phyloP scores from a whole-genome alignment of 2,329 filamentous ascomycete genomes.

The Neofusicoccum parvum region DNA sequence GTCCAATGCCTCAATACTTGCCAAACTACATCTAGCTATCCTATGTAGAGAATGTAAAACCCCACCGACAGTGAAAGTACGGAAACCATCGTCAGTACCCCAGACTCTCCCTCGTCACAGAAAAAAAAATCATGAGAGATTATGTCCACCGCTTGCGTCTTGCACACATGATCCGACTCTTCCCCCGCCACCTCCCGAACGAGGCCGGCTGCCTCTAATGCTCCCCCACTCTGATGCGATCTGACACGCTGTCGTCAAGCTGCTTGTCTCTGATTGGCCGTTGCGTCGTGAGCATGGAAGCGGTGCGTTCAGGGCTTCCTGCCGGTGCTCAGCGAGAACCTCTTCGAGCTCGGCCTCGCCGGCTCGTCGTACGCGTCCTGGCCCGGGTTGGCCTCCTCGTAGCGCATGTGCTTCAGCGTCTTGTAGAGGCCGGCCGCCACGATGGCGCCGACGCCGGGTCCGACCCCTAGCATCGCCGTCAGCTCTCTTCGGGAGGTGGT shows the following conservation, averaged over 20 bases:
- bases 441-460: slow-evolving; percentile 48
- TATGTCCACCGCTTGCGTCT: not conserved
- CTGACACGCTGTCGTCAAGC: not conserved
- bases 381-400: slow-evolving; percentile 40
- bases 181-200: not conserved
- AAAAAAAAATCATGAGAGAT: not conserved
- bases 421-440: slow-evolving; percentile 53
- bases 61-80: not conserved
- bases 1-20: too few relatives aligned
- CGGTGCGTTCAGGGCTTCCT: too few relatives aligned
- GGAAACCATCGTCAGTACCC: not conserved
- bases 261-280: not conserved
- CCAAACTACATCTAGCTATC: too few relatives aligned
- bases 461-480: slow-evolving; percentile 33
- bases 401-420: slow-evolving; percentile 48
- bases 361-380: slow-evolving; percentile 31
- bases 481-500: not conserved
- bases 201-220: not conserved
- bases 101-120: too few relatives aligned
- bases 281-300: not conserved
- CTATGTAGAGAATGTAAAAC: too few relatives aligned
- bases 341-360: not conserved
- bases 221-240: not conserved
- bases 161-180: not conserved
- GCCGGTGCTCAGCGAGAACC: not conserved